Percentiles rank a stretch among this genome's conserved stretches.
Conservation (phyloP, 2,329 filamentous ascomycete genomes). For the Cadophora sp. region DNA sequence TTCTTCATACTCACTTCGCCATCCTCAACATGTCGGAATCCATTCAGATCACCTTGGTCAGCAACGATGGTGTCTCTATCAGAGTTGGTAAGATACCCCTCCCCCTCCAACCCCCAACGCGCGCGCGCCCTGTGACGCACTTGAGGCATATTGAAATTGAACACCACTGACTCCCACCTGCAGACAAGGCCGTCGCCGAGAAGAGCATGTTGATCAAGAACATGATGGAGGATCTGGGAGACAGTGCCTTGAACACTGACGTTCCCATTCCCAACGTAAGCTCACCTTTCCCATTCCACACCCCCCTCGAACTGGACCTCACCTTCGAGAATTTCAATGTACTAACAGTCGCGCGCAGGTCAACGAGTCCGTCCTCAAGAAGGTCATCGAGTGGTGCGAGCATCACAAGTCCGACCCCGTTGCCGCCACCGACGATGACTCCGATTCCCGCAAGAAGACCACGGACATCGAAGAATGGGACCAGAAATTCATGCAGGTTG, state of each 20-base stretch:
- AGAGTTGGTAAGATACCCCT: slow-evolving; percentile 54
- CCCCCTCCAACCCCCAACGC: slow-evolving; percentile 3
- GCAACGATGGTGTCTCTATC: slow-evolving; percentile 57
- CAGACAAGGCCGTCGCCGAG: slow-evolving; percentile 85
- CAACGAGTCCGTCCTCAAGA: slow-evolving; percentile 90
- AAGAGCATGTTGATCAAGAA: slow-evolving; percentile 97
- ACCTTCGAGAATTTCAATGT: slow-evolving; percentile 21
- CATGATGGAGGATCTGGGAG: slow-evolving; percentile 92
- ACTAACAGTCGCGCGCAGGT: slow-evolving; percentile 60
- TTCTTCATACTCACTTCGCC: background rate
- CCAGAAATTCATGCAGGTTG: slow-evolving; percentile 99
- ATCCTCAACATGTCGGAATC: slow-evolving; percentile 45
- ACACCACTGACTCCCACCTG: slow-evolving; percentile 28
- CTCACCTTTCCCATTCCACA: slow-evolving; percentile 19
- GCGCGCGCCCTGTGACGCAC: slow-evolving; percentile 20
- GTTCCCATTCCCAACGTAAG: slow-evolving; percentile 85
- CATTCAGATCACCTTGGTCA: slow-evolving; percentile 52
- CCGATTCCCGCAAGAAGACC: slow-evolving; percentile 95
- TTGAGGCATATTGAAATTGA: background rate
- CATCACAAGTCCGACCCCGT: slow-evolving; percentile 91
- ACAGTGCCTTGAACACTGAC: slow-evolving; percentile 56
- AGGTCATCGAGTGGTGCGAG: slow-evolving; percentile 98
- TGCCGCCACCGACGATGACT: slow-evolving; percentile 84
- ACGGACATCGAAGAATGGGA: slow-evolving; percentile 99
- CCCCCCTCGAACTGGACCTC: background rate